These are phyloP conservation scores for Agrocybe praecox DNA, from an alignment of 768 basidiomycete species.

Conservation along the genomic window DNA sequence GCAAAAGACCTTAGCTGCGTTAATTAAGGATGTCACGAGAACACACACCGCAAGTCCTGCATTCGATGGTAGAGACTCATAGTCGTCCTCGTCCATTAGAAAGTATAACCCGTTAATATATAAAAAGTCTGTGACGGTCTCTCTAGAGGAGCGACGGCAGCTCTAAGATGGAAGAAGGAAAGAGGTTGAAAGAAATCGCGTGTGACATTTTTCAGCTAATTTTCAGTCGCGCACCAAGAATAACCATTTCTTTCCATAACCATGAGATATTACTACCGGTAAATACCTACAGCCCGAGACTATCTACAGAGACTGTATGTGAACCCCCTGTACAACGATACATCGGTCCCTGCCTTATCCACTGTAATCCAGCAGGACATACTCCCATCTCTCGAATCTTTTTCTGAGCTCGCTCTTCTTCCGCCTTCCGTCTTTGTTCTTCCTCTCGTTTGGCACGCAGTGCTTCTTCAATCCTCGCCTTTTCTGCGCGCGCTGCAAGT, in stretches of 20 bases:
- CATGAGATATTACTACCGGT: not conserved
- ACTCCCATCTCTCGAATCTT: slow-evolving; percentile 48
- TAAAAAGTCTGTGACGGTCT: not conserved
- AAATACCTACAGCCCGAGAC: slow-evolving; percentile 16
- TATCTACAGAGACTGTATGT: slow-evolving; percentile 21
- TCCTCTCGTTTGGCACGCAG: slow-evolving; percentile 19
- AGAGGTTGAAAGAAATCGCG: not conserved
- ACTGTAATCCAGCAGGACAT: slow-evolving; percentile 35
- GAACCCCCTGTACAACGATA: slow-evolving; percentile 29
- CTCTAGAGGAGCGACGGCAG: not conserved
- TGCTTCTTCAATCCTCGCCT: slow-evolving; percentile 15
- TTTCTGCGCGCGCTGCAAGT: slow-evolving; percentile 13
- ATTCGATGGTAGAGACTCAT: slow-evolving; percentile 63
- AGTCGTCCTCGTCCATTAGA: slow-evolving; percentile 46
- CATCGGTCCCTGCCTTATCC: slow-evolving; percentile 47
- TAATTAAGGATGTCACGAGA: slow-evolving; percentile 6
- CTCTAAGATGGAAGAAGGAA: not conserved
- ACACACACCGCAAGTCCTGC: slow-evolving; percentile 72
- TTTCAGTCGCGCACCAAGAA: not conserved
- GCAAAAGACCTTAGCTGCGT: slow-evolving; percentile 7
- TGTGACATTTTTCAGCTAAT: not conserved
- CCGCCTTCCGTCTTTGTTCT: slow-evolving; percentile 20
- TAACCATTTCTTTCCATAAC: not conserved
- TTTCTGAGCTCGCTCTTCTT: slow-evolving; percentile 45
- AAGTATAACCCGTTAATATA: slow-evolving; percentile 2